These are phyloP conservation scores for Erysiphe neolycopersici DNA, from an alignment of 2,329 filamentous ascomycete species.

Conservation along the genomic window DNA sequence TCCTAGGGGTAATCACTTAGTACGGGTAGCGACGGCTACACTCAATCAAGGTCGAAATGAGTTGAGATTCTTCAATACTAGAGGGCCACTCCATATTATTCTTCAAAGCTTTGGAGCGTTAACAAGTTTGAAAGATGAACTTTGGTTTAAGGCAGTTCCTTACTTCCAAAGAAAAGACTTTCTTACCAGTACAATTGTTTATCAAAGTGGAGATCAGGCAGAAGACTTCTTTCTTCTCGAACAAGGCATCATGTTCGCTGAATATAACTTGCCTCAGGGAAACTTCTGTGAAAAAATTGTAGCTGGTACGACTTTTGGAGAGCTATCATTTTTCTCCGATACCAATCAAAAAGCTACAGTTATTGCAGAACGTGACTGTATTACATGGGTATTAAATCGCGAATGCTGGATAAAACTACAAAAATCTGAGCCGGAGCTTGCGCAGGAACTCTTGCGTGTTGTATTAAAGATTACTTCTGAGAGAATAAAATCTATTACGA, in stretches of 20 bases:
- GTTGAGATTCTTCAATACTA: constrained; percentile 59
- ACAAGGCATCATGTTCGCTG: constrained; percentile 62
- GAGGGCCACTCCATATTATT: constrained; percentile 72
- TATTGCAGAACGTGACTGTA: constrained; percentile 52
- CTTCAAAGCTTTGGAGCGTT: constrained; percentile 86
- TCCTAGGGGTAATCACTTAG: constrained; percentile 52
- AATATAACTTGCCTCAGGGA: constrained; percentile 79
- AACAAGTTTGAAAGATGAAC: constrained; percentile 69
- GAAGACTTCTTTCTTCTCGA: constrained; percentile 80
- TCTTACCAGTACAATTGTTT: constrained; percentile 44
- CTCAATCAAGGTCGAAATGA: constrained; percentile 34
- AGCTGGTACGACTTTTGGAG: constrained; percentile 80
- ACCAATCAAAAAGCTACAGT: constrained; percentile 72
- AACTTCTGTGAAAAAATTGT: constrained; percentile 76
- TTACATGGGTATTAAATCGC: constrained; percentile 55
- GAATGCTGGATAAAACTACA: constrained; percentile 50
- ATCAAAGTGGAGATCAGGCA: constrained; percentile 48
- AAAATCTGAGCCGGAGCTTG: constrained; percentile 45
- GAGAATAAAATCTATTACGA: constrained; percentile 51
- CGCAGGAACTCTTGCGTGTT: constrained; percentile 58
- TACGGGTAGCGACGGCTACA: constrained; percentile 50
- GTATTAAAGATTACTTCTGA: constrained; percentile 88
- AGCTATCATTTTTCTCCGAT: constrained; percentile 86
- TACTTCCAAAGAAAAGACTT: constrained; percentile 53
- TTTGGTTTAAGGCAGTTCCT: constrained; percentile 59